Evolutionary conservation across 306 rosid genomes (phyloP).

Genomic region (Dalbergia oliveri): DNA sequence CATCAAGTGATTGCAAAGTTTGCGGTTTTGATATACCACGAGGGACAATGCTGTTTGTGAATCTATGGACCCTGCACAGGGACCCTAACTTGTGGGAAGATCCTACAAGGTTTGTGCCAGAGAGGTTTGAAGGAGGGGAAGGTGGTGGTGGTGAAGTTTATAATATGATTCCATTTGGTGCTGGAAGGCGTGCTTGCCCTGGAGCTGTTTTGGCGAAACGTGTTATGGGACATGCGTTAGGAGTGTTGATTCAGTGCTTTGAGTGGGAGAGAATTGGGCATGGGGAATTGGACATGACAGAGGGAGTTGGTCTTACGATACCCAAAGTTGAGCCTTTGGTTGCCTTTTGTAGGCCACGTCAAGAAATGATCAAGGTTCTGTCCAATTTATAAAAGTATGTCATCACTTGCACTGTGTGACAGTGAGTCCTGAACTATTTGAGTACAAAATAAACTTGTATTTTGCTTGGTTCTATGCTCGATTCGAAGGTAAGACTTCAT

Average conservation of each 20-base stretch:
- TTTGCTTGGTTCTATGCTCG: too few species aligned
- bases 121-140: slow-evolving; percentile 48
- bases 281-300: slow-evolving; percentile 48
- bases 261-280: slow-evolving; percentile 45
- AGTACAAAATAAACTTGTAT: too few species aligned
- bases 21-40: slow-evolving; percentile 54
- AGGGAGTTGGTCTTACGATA: slow-evolving; percentile 35
- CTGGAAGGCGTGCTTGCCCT: slow-evolving; percentile 64
- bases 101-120: slow-evolving; percentile 55
- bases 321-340: slow-evolving; percentile 47
- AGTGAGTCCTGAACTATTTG: too few species aligned
- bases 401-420: too few species aligned
- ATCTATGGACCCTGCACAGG: slow-evolving; percentile 59
- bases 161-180: slow-evolving; percentile 57
- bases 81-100: slow-evolving; percentile 50
- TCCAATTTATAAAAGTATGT: not conserved
- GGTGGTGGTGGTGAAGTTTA: slow-evolving; percentile 5
- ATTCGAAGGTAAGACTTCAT: too few species aligned
- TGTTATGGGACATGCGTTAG: slow-evolving; percentile 42
- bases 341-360: slow-evolving; percentile 50
- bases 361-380: slow-evolving; percentile 27
- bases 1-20: slow-evolving; percentile 46
- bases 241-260: slow-evolving; percentile 46
- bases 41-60: slow-evolving; percentile 58
- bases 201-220: slow-evolving; percentile 50